Base-by-base conservation (phyloP, 768 basidiomycete genomes). In the Panellus pusillus region DNA sequence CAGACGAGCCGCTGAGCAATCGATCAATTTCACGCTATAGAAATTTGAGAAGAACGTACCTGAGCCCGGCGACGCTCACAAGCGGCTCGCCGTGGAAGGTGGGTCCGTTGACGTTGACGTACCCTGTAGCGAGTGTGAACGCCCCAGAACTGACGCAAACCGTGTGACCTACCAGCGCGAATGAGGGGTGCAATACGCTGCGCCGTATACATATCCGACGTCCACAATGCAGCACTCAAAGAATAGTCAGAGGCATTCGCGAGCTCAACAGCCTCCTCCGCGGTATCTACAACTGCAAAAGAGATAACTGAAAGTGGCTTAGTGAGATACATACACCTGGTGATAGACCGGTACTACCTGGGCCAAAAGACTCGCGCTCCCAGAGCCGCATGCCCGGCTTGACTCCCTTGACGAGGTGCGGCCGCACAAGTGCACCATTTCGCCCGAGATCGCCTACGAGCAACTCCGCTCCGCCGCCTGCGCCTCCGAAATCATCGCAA, bases 321-420 rank as follows among this genome's bases (percentile, higher is more conserved):
- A 32, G 39, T 45, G 46, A 29, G 14, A 13, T 42, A 36, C 14
- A n/a, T 7, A 31, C 31, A 46, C 5, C 32, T 12, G 20, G 18
- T 43, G 19, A 11, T 35, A 20, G 7, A 27, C 36, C 14, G 9
- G 19, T 41, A 63, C 17, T 36, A 79, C 81, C 79, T 45, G 81
- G 85, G 1, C 83, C 83, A 65, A 87, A 87, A 1, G 78, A 76
- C 66, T 89, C 87, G 28, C 73, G 63, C 19, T 81, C 73, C 82
- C 82, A 85, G 12, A 80, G 52, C 27, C 69, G 62, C 73, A 79
- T 82, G 8, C 74, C 80, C 1, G 74, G 75, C 52, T 69, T 77
- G 39, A 80, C 76, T n/a, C 70, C 73, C 17, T 60, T 64, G 14
- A 83, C 54, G 27, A 85, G 54, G 65, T 84, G 82, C 18, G 82